phyloP scores from a whole-genome alignment of 140 eudicot genomes.

The Cichorium intybus region DNA sequence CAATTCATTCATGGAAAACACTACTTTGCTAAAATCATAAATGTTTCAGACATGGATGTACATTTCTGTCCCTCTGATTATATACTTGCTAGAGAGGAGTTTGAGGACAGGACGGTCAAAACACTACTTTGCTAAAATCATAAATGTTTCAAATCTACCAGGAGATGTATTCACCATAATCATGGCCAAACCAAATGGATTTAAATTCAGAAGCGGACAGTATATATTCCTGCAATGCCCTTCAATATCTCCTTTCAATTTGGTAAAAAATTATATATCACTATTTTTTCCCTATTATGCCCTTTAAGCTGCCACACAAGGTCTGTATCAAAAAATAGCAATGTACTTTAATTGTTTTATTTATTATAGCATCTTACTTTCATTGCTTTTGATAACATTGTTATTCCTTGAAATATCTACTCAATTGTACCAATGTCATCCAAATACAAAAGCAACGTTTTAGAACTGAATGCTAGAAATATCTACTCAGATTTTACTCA shows the following conservation, averaged over 20 bases:
- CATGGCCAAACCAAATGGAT: slow-evolving; percentile 91
- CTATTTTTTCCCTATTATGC: background rate
- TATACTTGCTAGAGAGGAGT: slow-evolving; percentile 71
- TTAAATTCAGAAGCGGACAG: slow-evolving; percentile 92
- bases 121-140: slow-evolving; percentile 62
- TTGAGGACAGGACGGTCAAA: slow-evolving; percentile 84
- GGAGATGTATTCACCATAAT: slow-evolving; percentile 86
- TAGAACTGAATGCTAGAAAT: too few species aligned
- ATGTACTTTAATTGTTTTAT: too few species aligned
- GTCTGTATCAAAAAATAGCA: too few species aligned
- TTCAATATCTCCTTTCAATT: slow-evolving; percentile 81
- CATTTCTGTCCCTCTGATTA: slow-evolving; percentile 72
- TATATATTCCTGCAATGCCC: slow-evolving; percentile 95
- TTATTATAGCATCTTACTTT: too few species aligned
- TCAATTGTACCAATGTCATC: too few species aligned
- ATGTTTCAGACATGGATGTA: slow-evolving; percentile 91
- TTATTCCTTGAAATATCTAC: too few species aligned
- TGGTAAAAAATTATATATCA: slow-evolving; percentile 45
- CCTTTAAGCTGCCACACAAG: too few species aligned
- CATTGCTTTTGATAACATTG: too few species aligned
- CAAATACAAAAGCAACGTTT: too few species aligned
- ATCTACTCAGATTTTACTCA: too few species aligned
- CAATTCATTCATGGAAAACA: too few species aligned
- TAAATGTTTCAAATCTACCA: slow-evolving; percentile 84
- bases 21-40: slow-evolving; percentile 59